Percentiles rank a stretch among this genome's conserved stretches.
Conservation (phyloP, 2,329 filamentous ascomycete species). For the Amesomyces nigricolor region DNA sequence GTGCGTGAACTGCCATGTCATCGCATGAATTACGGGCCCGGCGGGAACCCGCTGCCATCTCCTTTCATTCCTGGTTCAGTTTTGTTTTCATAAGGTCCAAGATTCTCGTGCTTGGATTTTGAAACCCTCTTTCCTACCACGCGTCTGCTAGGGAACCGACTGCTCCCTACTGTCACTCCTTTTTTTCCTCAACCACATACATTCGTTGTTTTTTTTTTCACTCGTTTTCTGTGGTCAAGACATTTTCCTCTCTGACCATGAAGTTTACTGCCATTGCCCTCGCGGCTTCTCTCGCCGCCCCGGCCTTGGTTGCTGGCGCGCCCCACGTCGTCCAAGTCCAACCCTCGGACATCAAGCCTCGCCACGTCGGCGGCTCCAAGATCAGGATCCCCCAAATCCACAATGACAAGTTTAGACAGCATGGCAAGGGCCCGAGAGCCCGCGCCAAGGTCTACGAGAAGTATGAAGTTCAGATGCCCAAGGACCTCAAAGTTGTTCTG, state of each 20-base stretch:
- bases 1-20: neutral
- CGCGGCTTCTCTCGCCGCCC: conserved; percentile 31
- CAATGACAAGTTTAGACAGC: conserved; percentile 34
- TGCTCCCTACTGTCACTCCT: neutral
- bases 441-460: conserved; percentile 38
- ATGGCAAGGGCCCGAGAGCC: conserved; percentile 34
- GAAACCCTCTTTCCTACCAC: neutral
- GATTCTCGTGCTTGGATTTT: neutral
- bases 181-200: neutral
- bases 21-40: neutral
- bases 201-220: neutral
- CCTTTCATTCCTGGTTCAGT: neutral
- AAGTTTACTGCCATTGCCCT: conserved; percentile 32
- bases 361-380: conserved; percentile 36
- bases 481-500: conserved; percentile 32
- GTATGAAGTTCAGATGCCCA: conserved; percentile 33
- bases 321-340: conserved; percentile 28
- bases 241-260: conserved; percentile 26
- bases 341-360: conserved; percentile 30
- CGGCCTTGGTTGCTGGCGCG: conserved; percentile 29
- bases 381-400: conserved; percentile 37
- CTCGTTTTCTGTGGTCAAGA: conserved; percentile 7
- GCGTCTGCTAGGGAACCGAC: neutral
- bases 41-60: neutral
- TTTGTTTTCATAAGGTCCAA: neutral